Conservation (phyloP, 768 basidiomycete genomes). For the Pisolithus marmoratus region DNA sequence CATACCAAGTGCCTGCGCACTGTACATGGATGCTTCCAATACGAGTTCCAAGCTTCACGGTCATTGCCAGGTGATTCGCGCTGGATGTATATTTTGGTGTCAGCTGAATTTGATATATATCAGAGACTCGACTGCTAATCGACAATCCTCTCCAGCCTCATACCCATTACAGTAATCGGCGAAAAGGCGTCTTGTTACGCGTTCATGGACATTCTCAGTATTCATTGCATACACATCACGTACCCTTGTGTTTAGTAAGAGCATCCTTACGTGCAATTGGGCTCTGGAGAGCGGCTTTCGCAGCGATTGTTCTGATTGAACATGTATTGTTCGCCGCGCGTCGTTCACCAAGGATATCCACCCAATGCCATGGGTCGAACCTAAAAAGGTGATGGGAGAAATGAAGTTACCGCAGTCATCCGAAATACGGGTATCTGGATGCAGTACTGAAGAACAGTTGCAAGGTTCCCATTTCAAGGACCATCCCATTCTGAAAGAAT, state of each 20-base stretch:
- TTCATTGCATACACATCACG: constrained; percentile 13
- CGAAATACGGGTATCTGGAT: too few relatives aligned
- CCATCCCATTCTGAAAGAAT: constrained; percentile 63
- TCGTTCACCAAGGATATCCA: constrained; percentile 30
- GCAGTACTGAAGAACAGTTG: too few relatives aligned
- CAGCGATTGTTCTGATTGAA: constrained; percentile 36
- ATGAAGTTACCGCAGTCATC: too few relatives aligned
- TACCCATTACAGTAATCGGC: constrained; percentile 43
- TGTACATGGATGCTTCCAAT: constrained; percentile 52
- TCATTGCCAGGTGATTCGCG: constrained; percentile 33
- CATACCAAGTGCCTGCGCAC: constrained; percentile 51
- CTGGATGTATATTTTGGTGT: constrained; percentile 42
- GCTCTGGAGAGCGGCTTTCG: constrained; percentile 37
- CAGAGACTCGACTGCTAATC: background rate
- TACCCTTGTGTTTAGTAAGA: background rate
- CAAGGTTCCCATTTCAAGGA: too few relatives aligned
- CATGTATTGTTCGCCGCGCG: constrained; percentile 38
- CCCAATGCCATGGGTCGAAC: too few relatives aligned
- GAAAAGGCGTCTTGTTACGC: constrained; percentile 39
- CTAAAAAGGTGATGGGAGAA: too few relatives aligned
- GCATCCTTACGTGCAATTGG: constrained; percentile 34
- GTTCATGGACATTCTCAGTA: constrained; percentile 38
- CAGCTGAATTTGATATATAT: constrained; percentile 15
- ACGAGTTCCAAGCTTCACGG: constrained; percentile 44
- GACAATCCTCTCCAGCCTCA: constrained; percentile 24